Evolutionary conservation across 306 rosid genomes (phyloP).

Genomic region (Fagus sylvatica): DNA sequence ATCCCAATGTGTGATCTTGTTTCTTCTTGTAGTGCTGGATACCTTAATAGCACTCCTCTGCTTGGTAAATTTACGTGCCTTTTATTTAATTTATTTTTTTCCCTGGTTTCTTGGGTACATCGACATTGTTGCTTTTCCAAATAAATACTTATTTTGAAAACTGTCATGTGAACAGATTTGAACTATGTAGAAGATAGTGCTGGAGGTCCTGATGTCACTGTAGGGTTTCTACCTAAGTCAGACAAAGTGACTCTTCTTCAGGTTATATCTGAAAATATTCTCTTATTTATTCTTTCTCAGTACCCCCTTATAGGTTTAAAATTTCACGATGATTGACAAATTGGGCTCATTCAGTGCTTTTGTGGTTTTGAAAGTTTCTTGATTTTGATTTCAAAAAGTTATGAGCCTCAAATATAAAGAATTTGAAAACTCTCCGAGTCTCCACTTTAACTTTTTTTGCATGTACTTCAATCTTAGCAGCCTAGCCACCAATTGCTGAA

Average conservation of each 20-base stretch:
- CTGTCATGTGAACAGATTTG: slow-evolving; percentile 56
- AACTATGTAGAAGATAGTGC: slow-evolving; percentile 95
- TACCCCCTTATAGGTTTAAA: not conserved
- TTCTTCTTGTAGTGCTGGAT: slow-evolving; percentile 90
- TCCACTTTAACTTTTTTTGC: not conserved
- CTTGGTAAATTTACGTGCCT: slow-evolving; percentile 55
- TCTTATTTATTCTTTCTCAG: slow-evolving; percentile 14
- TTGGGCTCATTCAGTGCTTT: not conserved
- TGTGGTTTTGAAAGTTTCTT: not conserved
- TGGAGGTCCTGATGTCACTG: slow-evolving; percentile 93
- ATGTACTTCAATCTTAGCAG: not conserved
- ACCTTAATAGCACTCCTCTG: slow-evolving; percentile 80
- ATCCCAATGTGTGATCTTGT: slow-evolving; percentile 94
- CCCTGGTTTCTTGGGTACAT: not conserved
- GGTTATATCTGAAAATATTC: slow-evolving; percentile 37
- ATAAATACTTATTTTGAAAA: slow-evolving; percentile 7
- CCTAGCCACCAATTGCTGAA: not conserved
- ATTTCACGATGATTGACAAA: not conserved
- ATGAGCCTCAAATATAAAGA: not conserved
- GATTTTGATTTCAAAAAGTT: not conserved
- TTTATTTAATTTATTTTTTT: not conserved
- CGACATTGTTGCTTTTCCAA: not conserved
- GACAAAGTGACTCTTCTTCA: slow-evolving; percentile 91
- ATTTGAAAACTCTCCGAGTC: not conserved
- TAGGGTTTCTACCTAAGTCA: slow-evolving; percentile 77